Conservation (phyloP, 1,284 basidiomycete species). For the Cutaneotrichosporon dermatis region DNA sequence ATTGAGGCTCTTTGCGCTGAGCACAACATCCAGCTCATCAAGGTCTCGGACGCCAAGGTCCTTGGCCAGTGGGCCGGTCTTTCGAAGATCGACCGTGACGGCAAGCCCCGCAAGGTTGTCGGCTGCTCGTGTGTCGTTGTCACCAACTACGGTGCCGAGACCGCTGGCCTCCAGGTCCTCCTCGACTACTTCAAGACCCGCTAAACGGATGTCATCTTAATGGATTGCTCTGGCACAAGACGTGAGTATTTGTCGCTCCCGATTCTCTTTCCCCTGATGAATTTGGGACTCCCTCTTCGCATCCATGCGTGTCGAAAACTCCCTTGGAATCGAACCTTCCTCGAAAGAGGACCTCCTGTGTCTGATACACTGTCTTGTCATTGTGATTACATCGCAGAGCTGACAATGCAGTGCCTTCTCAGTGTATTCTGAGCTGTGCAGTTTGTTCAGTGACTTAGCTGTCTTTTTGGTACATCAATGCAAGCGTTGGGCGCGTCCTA, state of each 20-base stretch:
- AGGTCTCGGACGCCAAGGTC: conserved; percentile 93
- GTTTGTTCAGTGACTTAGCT: neutral
- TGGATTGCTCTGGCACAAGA: neutral
- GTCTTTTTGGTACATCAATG: neutral
- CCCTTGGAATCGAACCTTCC: conserved; percentile 52
- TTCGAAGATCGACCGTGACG: conserved; percentile 99
- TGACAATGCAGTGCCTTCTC: neutral
- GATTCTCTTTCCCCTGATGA: conserved; percentile 37
- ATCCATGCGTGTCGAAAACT: conserved; percentile 47
- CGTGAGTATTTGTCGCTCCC: conserved; percentile 3
- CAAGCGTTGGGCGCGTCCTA: conserved; percentile 4
- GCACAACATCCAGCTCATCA: conserved; percentile 99
- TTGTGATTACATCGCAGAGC: neutral
- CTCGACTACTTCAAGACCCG: conserved; percentile 62
- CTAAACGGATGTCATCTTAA: conserved; percentile 27
- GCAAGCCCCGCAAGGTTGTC: conserved; percentile 95
- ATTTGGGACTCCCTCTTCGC: conserved; percentile 51
- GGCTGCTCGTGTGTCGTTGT: conserved; percentile 97
- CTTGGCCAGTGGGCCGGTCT: conserved; percentile 98
- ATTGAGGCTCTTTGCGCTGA: conserved; percentile 98
- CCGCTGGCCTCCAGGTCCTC: conserved; percentile 92
- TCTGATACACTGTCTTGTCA: conserved; percentile 34
- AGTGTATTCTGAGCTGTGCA: neutral
- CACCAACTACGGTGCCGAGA: conserved; percentile 95
- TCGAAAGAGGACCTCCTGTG: conserved; percentile 45